phyloP scores from a whole-genome alignment of 495 filamentous ascomycete species.

The Neurospora sp. region DNA sequence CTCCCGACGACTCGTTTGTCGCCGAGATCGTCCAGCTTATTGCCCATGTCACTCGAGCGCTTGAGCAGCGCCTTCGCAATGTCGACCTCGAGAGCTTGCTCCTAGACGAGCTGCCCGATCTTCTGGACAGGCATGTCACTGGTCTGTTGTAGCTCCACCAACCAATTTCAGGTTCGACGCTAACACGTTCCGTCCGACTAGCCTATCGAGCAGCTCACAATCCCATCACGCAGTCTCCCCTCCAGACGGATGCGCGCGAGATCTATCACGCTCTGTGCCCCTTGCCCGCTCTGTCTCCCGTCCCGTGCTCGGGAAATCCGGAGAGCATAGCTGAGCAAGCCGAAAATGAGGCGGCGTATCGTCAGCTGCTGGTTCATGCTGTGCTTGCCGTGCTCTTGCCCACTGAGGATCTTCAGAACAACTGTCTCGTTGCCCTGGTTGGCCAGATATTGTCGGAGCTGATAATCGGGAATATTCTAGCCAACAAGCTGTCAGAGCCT shows the following conservation, averaged over 20 bases:
- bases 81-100: slow-evolving; percentile 73
- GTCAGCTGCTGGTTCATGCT: slow-evolving; percentile 69
- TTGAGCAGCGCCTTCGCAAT: slow-evolving; percentile 75
- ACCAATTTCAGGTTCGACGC: neutral
- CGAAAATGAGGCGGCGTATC: slow-evolving; percentile 69
- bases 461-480: slow-evolving; percentile 67
- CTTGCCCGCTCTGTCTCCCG: slow-evolving; percentile 66
- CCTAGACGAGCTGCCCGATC: slow-evolving; percentile 78
- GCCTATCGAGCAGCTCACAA: slow-evolving; percentile 46
- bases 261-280: slow-evolving; percentile 80
- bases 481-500: slow-evolving; percentile 68
- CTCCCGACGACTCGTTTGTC: slow-evolving; percentile 75
- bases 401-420: slow-evolving; percentile 84
- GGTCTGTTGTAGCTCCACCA: slow-evolving; percentile 43
- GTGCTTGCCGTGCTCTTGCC: slow-evolving; percentile 74
- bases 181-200: slow-evolving; percentile 12
- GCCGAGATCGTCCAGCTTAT: slow-evolving; percentile 80
- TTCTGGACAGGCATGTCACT: slow-evolving; percentile 68
- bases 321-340: slow-evolving; percentile 47
- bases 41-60: slow-evolving; percentile 74
- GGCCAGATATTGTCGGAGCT: slow-evolving; percentile 77
- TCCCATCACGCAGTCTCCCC: slow-evolving; percentile 42
- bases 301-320: slow-evolving; percentile 46
- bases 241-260: slow-evolving; percentile 47
- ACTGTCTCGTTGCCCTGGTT: slow-evolving; percentile 68